Evolutionary conservation across 306 rosid genomes (phyloP).

Genomic region (Cucurbita maxima): DNA sequence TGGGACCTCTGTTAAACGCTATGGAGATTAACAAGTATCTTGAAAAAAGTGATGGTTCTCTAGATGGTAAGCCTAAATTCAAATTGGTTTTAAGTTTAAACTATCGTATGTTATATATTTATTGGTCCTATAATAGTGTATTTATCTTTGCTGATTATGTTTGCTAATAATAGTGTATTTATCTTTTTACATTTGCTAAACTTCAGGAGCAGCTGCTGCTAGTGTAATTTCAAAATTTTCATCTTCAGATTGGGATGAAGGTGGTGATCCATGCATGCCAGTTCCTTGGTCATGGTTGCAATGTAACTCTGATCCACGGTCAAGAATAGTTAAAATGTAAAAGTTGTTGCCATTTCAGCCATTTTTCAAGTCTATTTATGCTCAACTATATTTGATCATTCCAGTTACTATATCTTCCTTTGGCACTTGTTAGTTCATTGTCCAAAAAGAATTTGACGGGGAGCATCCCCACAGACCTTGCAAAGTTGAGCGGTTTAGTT

Average conservation of each 20-base stretch:
- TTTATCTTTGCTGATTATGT: neutral
- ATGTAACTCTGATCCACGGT: conserved; percentile 64
- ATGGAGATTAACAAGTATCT: conserved; percentile 81
- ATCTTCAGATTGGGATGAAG: conserved; percentile 65
- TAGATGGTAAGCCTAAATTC: conserved; percentile 42
- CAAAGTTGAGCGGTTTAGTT: conserved; percentile 56
- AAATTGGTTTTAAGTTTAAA: neutral
- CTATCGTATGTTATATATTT: neutral
- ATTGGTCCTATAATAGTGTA: neutral
- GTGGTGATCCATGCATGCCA: conserved; percentile 95
- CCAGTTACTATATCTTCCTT: conserved; percentile 19
- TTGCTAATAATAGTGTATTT: conserved; percentile 7
- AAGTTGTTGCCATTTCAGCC: conserved; percentile 5
- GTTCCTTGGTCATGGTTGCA: conserved; percentile 95
- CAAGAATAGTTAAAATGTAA: conserved; percentile 76
- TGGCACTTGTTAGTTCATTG: conserved; percentile 46
- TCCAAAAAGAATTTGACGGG: conserved; percentile 69
- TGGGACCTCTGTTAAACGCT: conserved; percentile 87
- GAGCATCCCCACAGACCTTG: conserved; percentile 51
- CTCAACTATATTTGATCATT: conserved; percentile 5
- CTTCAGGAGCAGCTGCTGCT: conserved; percentile 51
- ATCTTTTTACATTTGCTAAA: conserved; percentile 10
- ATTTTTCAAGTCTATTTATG: conserved; percentile 4
- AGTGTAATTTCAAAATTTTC: conserved; percentile 47
- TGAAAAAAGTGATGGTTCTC: conserved; percentile 63